Evolutionary conservation across 1,284 basidiomycete genomes (phyloP).

Genomic region (Melampsora americana): DNA sequence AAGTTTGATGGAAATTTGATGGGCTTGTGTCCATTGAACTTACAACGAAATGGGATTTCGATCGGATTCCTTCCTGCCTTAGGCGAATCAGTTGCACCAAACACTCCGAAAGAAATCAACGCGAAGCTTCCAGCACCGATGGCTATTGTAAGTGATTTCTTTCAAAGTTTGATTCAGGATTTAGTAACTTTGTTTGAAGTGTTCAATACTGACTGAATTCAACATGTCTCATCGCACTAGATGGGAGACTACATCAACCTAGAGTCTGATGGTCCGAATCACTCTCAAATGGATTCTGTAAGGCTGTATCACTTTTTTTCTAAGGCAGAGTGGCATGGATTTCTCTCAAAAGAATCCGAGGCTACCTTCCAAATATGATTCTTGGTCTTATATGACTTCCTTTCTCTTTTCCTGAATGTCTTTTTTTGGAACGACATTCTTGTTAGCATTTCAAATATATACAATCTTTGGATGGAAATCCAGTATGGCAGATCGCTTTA

Average conservation of each 20-base stretch:
- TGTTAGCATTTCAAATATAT: slow-evolving; percentile 11
- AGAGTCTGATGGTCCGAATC: slow-evolving; percentile 10
- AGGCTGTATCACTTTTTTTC: not conserved
- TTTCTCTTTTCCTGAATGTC: not conserved
- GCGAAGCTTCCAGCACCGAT: slow-evolving; percentile 22
- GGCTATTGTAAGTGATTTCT: slow-evolving; percentile 27
- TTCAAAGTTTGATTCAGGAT: not conserved
- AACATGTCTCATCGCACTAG: not conserved
- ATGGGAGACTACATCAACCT: slow-evolving; percentile 37
- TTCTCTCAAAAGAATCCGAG: not conserved
- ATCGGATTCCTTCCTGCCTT: slow-evolving; percentile 37
- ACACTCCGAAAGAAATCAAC: slow-evolving; percentile 37
- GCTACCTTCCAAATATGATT: not conserved
- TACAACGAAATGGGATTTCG: slow-evolving; percentile 28
- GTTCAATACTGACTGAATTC: too few relatives aligned
- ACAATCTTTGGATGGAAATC: slow-evolving; percentile 24
- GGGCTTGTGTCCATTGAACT: slow-evolving; percentile 21
- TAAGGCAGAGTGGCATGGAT: not conserved
- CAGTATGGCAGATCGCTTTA: slow-evolving; percentile 32
- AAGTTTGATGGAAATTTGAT: slow-evolving; percentile 7
- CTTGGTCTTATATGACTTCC: too few relatives aligned
- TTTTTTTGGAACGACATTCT: not conserved
- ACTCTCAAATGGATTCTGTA: slow-evolving; percentile 22
- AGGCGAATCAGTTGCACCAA: slow-evolving; percentile 21
- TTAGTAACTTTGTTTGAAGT: too few relatives aligned